phyloP scores from a whole-genome alignment of 2,329 filamentous ascomycete species.

The Capronia coronata region DNA sequence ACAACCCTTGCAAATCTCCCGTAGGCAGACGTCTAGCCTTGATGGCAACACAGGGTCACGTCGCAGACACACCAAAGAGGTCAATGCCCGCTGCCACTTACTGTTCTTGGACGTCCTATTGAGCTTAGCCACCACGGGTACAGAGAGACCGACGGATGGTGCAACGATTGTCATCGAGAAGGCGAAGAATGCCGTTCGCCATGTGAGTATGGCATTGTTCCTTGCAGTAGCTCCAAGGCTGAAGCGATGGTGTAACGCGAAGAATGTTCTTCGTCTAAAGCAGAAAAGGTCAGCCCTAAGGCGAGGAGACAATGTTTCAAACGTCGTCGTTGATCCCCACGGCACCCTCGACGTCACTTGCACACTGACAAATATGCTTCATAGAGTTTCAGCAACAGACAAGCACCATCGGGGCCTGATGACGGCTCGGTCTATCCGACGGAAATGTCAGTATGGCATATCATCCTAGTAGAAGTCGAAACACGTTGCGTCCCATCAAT shows the following conservation, averaged over 20 bases:
- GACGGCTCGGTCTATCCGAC: background rate
- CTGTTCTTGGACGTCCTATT: constrained; percentile 10
- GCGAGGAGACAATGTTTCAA: constrained; percentile 17
- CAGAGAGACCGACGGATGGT: constrained; percentile 13
- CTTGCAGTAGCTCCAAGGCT: constrained; percentile 14
- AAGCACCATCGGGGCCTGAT: background rate
- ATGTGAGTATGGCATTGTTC: background rate
- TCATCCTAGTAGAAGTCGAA: constrained; percentile 9
- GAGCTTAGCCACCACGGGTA: constrained; percentile 11
- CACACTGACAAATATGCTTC: constrained; percentile 12
- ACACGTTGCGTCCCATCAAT: constrained; percentile 1
- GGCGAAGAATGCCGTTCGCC: background rate
- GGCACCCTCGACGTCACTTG: constrained; percentile 5
- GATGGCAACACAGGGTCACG: constrained; percentile 5
- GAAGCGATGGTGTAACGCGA: constrained; percentile 22
- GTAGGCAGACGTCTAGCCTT: background rate
- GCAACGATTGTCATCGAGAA: constrained; percentile 11
- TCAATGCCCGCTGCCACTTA: constrained; percentile 12
- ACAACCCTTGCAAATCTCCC: constrained; percentile 23
- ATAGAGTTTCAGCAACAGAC: background rate
- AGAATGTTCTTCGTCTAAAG: constrained; percentile 6
- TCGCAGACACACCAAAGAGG: constrained; percentile 11
- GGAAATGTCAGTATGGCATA: background rate
- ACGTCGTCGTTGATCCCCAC: background rate
- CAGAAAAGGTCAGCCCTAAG: background rate